phyloP scores from a whole-genome alignment of 2,329 filamentous ascomycete species.

The Aureobasidium sp. region DNA sequence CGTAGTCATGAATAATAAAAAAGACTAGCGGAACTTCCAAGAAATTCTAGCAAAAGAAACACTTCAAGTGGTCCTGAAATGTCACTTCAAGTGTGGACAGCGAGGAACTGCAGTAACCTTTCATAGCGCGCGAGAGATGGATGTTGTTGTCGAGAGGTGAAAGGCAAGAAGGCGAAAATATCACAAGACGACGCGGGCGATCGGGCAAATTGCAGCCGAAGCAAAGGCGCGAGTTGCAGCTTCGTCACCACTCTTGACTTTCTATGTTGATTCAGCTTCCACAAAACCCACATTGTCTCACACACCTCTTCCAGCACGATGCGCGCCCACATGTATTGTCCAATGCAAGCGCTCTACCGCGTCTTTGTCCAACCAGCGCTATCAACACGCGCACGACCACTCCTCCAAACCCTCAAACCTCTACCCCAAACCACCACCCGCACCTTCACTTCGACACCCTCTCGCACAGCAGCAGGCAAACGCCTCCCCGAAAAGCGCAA shows the following conservation, averaged over 20 bases:
- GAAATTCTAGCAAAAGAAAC: too few relatives aligned
- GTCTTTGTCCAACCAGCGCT: conserved; percentile 36
- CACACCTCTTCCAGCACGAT: not conserved
- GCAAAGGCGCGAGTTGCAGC: not conserved
- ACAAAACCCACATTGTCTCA: too few relatives aligned
- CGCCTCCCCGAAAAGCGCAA: conserved; percentile 33
- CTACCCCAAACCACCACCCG: not conserved
- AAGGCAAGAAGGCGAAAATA: not conserved
- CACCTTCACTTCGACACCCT: conserved; percentile 18
- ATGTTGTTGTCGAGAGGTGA: not conserved
- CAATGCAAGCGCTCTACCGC: conserved; percentile 35
- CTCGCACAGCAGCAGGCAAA: conserved; percentile 23
- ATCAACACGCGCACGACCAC: not conserved
- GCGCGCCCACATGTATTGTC: not conserved
- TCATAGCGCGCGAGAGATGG: too few relatives aligned
- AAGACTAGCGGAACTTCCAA: too few relatives aligned
- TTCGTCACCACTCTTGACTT: too few relatives aligned
- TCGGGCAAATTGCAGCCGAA: not conserved
- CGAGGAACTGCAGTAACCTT: too few relatives aligned
- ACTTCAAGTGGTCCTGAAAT: too few relatives aligned
- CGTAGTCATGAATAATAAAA: too few relatives aligned
- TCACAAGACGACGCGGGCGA: not conserved
- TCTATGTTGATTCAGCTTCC: too few relatives aligned
- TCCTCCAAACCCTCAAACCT: conserved; percentile 7
- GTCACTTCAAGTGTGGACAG: too few relatives aligned